Evolutionary conservation across 257 asterid genomes (phyloP).

Genomic region (Rauvolfia tetraphylla): DNA sequence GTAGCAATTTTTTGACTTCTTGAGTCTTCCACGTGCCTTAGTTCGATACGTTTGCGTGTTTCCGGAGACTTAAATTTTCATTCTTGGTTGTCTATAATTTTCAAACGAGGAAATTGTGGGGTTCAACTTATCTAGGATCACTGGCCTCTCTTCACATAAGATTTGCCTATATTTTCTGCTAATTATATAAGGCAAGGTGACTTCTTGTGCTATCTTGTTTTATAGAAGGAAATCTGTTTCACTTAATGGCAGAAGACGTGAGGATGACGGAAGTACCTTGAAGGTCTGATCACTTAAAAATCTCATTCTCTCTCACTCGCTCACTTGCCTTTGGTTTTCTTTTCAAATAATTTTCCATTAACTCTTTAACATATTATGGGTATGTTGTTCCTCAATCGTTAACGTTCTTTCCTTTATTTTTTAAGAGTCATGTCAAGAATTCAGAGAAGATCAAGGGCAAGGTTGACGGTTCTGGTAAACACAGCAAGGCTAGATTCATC

Average conservation of each 20-base stretch:
- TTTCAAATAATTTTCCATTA: not conserved
- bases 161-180: not conserved
- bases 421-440: slow-evolving; percentile 40
- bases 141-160: not conserved
- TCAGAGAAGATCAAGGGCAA: slow-evolving; percentile 48
- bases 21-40: not conserved
- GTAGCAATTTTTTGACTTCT: not conserved
- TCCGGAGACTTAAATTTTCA: not conserved
- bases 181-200: not conserved
- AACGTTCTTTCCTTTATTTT: slow-evolving; percentile 19
- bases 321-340: not conserved
- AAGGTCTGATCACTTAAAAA: slow-evolving; percentile 41
- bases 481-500: slow-evolving; percentile 9
- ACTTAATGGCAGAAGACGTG: slow-evolving; percentile 18
- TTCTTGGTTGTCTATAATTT: not conserved
- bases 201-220: not conserved
- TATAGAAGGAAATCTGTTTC: slow-evolving; percentile 38
- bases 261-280: slow-evolving; percentile 22
- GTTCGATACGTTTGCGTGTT: not conserved
- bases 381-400: slow-evolving; percentile 14
- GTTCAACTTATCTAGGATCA: not conserved
- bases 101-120: not conserved
- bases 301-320: not conserved
- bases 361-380: not conserved
- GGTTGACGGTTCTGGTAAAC: slow-evolving; percentile 43